A percentile compares a stretch with the other conserved stretches of the same genome.
Conservation (phyloP, 805 yeast species). For the Kuraishia ogatae region DNA sequence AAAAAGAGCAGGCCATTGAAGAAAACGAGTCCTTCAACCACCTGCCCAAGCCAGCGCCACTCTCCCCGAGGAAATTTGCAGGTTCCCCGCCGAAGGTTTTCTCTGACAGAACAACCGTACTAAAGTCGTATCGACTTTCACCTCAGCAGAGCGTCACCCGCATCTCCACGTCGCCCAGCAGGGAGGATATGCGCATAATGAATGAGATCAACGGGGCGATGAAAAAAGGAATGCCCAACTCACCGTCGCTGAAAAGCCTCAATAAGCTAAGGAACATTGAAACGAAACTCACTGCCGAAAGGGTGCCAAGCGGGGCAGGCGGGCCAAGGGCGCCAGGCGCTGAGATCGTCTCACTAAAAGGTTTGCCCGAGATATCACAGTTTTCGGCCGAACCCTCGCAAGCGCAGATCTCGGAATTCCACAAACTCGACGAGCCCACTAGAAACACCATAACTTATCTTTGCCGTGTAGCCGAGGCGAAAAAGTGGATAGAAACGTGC, state of each 20-base stretch:
- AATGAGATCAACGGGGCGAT: conserved; percentile 20
- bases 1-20: conserved; percentile 18
- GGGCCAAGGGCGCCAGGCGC: too few relatives aligned
- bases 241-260: conserved; percentile 26
- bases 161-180: conserved; percentile 8
- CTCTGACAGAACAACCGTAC: background rate
- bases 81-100: background rate
- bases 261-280: conserved; percentile 22
- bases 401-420: background rate
- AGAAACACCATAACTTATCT: conserved; percentile 29
- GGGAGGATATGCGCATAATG: conserved; percentile 21
- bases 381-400: background rate
- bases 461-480: conserved; percentile 43
- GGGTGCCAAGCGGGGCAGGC: background rate
- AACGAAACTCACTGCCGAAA: conserved; percentile 11
- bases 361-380: background rate
- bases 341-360: too few relatives aligned
- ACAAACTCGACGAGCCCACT: background rate
- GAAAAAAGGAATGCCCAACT: conserved; percentile 16
- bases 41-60: background rate
- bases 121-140: background rate
- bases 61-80: background rate
- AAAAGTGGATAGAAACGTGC: conserved; percentile 37
- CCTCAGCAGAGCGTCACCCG: conserved; percentile 2
- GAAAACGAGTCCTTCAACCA: conserved; percentile 4